Evolutionary conservation across 2,329 filamentous ascomycete species (phyloP), one percentile per base, ranked within the genome.

Genomic region (Sclerotinia nivalis): DNA sequence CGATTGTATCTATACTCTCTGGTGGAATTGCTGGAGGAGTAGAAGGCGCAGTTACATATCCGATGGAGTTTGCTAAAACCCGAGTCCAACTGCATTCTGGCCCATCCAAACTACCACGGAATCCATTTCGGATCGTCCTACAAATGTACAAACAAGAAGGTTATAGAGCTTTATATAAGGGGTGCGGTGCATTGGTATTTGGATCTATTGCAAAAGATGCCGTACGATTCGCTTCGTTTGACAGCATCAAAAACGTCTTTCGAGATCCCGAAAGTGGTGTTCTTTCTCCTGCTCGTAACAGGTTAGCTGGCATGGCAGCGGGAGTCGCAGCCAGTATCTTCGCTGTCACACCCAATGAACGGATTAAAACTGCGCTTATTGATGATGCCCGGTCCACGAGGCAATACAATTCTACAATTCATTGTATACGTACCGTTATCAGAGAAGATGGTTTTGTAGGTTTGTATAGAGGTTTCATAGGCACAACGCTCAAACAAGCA

Each of bases 11-110:
- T 20, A 54, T 76, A 8, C 69, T 77, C 2, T 77, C 76, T 37
- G 75, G 74, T 2, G 74, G 75, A 1, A 73, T 76, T 13, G 74
- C 76, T 13, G 73, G 74, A 22, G 76, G 75, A 7, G 67, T 69
- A 54, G 71, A 70, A 61, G 58, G 64, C 1, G 58, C 49, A 25
- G 62, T 68, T 8, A 71, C 71, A 22, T 90, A 90, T 77, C 88
- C 88, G 0, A 86, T 90, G 74, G 88, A 91, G 75, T 91, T 89
- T 74, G 87, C 88, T 68, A 91, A 91, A 78, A 90, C 88, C 0
- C 81, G 87, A 68, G 83, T 87, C 4, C 87, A 90, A 72, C 80
- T 89, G n/a, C 81, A 78, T 79, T 70, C 76, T 80, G 54, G 80
- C 1, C 60, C 47, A 54, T 69, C 71, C 1, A 79, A 81, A 18